phyloP scores from a whole-genome alignment of 2,329 filamentous ascomycete species.

The Herpotrichia juniperi region DNA sequence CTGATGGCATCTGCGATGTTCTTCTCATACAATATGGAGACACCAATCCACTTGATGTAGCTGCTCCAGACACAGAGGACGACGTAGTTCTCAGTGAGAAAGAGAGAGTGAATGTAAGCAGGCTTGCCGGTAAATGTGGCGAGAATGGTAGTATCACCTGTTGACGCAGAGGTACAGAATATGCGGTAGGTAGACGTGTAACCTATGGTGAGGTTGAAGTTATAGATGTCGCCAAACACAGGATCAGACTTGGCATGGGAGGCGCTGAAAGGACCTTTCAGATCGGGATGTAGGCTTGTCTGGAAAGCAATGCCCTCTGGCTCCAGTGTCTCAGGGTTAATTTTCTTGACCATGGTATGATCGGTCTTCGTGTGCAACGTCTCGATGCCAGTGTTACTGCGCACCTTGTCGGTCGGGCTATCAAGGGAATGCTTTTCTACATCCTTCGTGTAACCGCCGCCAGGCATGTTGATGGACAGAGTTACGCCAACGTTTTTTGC shows the following conservation, averaged over 20 bases:
- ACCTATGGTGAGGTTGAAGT: conserved; percentile 77
- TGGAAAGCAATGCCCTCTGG: conserved; percentile 70
- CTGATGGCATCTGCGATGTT: conserved; percentile 73
- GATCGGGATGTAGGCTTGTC: conserved; percentile 66
- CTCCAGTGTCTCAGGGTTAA: conserved; percentile 75
- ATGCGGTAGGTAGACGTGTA: conserved; percentile 67
- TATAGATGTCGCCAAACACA: conserved; percentile 75
- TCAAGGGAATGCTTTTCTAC: conserved; percentile 18
- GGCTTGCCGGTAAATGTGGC: conserved; percentile 66
- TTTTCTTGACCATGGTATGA: conserved; percentile 60
- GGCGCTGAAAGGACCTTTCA: conserved; percentile 70
- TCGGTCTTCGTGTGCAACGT: conserved; percentile 68
- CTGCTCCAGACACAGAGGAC: conserved; percentile 75
- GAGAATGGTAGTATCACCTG: conserved; percentile 72
- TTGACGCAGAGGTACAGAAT: conserved; percentile 68
- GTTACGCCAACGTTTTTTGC: conserved; percentile 69
- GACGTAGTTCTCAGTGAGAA: conserved; percentile 73
- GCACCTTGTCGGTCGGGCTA: conserved; percentile 27
- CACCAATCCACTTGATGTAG: conserved; percentile 63
- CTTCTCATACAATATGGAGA: conserved; percentile 66
- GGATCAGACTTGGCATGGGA: conserved; percentile 77
- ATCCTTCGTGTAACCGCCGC: conserved; percentile 31
- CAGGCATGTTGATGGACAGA: conserved; percentile 69
- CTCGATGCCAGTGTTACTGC: conserved; percentile 48
- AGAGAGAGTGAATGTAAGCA: conserved; percentile 84